Evolutionary conservation across 148 eudicot species (phyloP).

Genomic region (Nepenthes gracilis): DNA sequence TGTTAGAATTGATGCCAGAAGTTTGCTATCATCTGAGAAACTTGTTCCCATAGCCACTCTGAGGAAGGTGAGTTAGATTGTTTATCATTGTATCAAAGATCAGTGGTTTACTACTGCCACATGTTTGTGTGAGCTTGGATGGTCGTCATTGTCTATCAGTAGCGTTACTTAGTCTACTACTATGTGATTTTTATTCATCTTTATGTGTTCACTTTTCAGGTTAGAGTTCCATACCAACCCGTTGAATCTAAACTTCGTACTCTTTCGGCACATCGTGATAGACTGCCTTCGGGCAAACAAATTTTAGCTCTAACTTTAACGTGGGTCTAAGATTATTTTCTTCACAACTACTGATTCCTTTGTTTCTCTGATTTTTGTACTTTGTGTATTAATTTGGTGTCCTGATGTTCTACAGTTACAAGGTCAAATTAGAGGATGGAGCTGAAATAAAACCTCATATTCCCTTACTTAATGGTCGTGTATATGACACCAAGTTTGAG

Average conservation of each 20-base stretch:
- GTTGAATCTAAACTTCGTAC: slow-evolving; percentile 61
- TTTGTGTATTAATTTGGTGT: not conserved
- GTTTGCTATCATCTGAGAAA: slow-evolving; percentile 72
- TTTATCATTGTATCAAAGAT: not conserved
- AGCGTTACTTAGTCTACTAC: not conserved
- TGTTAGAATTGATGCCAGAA: slow-evolving; percentile 61
- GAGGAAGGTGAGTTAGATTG: slow-evolving; percentile 41
- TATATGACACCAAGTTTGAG: slow-evolving; percentile 92
- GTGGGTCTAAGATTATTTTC: slow-evolving; percentile 32
- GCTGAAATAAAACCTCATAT: slow-evolving; percentile 85
- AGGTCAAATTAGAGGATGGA: slow-evolving; percentile 89
- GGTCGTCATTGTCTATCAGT: not conserved
- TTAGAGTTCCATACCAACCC: slow-evolving; percentile 77
- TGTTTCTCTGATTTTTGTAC: not conserved
- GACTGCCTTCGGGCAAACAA: slow-evolving; percentile 94
- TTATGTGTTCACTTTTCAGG: slow-evolving; percentile 27
- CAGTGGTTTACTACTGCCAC: not conserved
- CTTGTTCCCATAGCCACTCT: slow-evolving; percentile 73
- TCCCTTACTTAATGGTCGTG: slow-evolving; percentile 85
- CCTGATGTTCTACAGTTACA: slow-evolving; percentile 58
- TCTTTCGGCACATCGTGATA: slow-evolving; percentile 71
- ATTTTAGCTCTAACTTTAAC: slow-evolving; percentile 67
- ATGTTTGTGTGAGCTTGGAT: not conserved
- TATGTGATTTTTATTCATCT: not conserved
- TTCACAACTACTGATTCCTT: not conserved